phyloP scores from a whole-genome alignment of 352 stramenopile species.

The Pythium plurisporium region DNA sequence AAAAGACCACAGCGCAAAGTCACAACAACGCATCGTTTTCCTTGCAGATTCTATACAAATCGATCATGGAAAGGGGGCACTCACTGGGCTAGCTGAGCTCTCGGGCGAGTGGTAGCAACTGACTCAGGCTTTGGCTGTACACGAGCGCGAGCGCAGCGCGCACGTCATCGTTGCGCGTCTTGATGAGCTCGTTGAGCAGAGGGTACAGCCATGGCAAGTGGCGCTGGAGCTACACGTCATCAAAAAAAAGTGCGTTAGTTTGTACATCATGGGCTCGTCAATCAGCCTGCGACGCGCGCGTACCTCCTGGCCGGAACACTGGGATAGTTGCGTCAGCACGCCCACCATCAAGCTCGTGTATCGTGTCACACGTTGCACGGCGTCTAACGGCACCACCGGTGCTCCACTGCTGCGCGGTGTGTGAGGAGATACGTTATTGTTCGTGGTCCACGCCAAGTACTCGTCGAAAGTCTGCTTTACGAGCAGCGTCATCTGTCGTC shows the following conservation, averaged over 20 bases:
- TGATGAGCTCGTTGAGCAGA: conserved; percentile 69
- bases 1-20: too few species aligned
- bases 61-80: background rate
- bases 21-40: background rate
- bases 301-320: conserved; percentile 55
- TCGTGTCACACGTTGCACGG: conserved; percentile 44
- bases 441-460: conserved; percentile 61
- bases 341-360: conserved; percentile 55
- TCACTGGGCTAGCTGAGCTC: background rate
- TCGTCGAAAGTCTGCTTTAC: conserved; percentile 58
- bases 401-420: background rate
- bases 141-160: conserved; percentile 56
- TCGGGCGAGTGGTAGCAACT: conserved; percentile 51
- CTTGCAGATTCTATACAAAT: background rate
- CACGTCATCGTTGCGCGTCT: conserved; percentile 57
- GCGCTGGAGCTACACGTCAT: conserved; percentile 52
- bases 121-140: conserved; percentile 55
- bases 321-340: conserved; percentile 39
- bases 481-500: conserved; percentile 62
- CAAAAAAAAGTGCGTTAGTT: too few species aligned
- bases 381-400: conserved; percentile 30
- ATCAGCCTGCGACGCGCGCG: too few species aligned
- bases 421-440: background rate
- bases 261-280: too few species aligned
- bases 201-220: conserved; percentile 80